Conservation (phyloP, 2,329 filamentous ascomycete species). For the Leptodontidium sp. region DNA sequence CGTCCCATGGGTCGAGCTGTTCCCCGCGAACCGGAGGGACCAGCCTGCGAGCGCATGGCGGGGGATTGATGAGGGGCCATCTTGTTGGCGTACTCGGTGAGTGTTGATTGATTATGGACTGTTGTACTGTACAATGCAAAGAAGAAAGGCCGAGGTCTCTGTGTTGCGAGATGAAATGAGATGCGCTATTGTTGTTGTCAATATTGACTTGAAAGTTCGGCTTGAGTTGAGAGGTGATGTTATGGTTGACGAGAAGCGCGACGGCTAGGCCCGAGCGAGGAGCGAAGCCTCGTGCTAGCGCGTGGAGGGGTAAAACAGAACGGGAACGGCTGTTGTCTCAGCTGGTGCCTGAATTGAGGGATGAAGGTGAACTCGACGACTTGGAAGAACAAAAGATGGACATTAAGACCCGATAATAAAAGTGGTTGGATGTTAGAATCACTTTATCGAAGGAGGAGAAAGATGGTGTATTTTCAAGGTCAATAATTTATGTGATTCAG, state of each 20-base stretch:
- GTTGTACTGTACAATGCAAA: not conserved
- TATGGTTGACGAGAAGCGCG: not conserved
- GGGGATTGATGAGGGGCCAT: not conserved
- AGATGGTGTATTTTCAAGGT: not conserved
- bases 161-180: too few relatives aligned
- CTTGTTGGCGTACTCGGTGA: not conserved
- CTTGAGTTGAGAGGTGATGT: not conserved
- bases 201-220: not conserved
- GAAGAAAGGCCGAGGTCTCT: too few relatives aligned
- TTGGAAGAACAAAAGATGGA: not conserved
- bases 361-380: not conserved
- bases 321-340: not conserved
- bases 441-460: not conserved
- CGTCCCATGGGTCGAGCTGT: not conserved
- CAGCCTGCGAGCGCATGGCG: not conserved
- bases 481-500: constrained; percentile 19
- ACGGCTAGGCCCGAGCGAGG: not conserved
- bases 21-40: not conserved
- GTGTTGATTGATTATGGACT: not conserved
- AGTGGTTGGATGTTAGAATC: not conserved
- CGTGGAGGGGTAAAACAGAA: not conserved
- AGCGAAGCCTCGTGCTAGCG: not conserved
- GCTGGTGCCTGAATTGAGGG: not conserved
- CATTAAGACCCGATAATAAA: not conserved
- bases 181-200: not conserved